Conservation (phyloP, 2,329 filamentous ascomycete genomes). For the Diplodia seriata region DNA sequence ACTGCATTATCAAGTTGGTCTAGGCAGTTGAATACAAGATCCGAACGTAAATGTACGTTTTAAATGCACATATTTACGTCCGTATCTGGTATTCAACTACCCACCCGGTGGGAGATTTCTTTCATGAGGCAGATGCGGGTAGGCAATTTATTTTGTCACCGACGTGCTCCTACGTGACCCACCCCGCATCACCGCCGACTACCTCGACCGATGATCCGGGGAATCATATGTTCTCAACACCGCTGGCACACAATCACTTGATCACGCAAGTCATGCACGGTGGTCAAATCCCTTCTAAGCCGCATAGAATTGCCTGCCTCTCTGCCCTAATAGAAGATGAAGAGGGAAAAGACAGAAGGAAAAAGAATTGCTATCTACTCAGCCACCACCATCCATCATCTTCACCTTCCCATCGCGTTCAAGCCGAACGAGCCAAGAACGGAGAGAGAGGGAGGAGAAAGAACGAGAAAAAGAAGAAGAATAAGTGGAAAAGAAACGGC, state of each 20-base stretch:
- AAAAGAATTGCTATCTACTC: not conserved
- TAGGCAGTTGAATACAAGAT: no score
- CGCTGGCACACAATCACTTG: not conserved
- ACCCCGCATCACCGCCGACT: no score
- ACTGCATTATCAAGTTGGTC: no score
- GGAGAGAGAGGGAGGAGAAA: not conserved
- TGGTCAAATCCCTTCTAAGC: not conserved
- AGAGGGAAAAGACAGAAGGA: not conserved
- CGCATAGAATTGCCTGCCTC: not conserved
- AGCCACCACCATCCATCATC: not conserved
- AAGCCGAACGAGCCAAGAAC: not conserved
- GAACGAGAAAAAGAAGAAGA: not conserved
- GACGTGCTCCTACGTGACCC: no score
- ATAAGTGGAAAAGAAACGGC: not conserved
- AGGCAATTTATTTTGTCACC: no score
- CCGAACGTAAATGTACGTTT: no score
- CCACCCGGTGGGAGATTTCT: no score
- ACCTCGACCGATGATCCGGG: no score
- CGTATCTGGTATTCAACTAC: no score
- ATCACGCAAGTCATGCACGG: not conserved
- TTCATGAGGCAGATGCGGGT: no score
- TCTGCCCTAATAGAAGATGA: conserved; percentile 3
- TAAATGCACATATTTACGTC: no score
- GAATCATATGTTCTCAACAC: no score
- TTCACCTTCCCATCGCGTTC: not conserved